Evolutionary conservation across 202 grass and related monocot genomes (phyloP).

Genomic region (Schoenoplectus tabernaemontani): DNA sequence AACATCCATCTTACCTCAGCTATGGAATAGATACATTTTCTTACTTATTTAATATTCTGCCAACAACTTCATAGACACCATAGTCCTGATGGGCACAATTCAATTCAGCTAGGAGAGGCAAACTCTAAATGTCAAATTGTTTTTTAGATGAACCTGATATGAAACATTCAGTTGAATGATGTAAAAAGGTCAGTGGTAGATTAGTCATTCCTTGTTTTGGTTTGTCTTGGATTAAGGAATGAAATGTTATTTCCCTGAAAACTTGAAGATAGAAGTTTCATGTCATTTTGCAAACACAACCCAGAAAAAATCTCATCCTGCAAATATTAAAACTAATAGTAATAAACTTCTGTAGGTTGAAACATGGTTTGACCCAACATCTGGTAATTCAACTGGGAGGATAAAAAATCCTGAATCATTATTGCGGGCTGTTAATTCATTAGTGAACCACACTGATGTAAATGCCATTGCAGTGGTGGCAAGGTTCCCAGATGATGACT

Average conservation of each 20-base stretch:
- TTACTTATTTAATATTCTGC: background rate
- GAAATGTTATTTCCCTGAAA: background rate
- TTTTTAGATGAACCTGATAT: background rate
- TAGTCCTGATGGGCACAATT: background rate
- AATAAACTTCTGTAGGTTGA: conserved; percentile 46
- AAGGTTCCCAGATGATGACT: conserved; percentile 79
- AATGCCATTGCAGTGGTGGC: conserved; percentile 78
- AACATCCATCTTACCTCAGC: background rate
- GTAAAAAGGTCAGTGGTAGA: background rate
- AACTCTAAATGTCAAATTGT: background rate
- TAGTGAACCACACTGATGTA: conserved; percentile 51
- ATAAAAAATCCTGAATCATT: conserved; percentile 60
- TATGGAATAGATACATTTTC: background rate
- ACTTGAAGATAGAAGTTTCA: background rate
- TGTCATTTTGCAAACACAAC: background rate
- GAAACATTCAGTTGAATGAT: conserved; percentile 5
- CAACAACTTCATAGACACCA: background rate
- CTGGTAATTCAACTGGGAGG: conserved; percentile 75
- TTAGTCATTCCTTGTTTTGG: background rate
- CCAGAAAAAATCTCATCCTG: background rate
- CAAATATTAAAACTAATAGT: background rate
- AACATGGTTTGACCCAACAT: conserved; percentile 65
- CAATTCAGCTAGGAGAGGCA: background rate
- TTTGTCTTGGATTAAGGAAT: too few relatives aligned
- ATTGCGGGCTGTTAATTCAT: conserved; percentile 51